Base-by-base conservation (phyloP, 163 green algal species). In the Prototheca wickerhamii region DNA sequence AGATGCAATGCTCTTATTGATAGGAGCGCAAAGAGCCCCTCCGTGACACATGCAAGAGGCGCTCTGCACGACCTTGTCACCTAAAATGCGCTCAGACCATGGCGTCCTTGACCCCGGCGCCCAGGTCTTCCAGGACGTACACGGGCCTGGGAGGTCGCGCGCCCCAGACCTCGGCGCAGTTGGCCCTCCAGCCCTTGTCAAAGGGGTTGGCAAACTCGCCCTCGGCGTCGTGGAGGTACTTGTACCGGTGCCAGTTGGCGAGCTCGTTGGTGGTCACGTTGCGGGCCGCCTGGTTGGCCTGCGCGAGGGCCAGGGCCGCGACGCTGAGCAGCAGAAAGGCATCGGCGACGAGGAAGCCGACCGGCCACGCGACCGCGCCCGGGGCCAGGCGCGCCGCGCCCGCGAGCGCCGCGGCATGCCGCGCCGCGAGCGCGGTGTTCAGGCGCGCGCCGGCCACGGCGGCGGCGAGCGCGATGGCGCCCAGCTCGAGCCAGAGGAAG, bases 231-330 rank as follows among this genome's bases (percentile, higher is more conserved):
- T 86, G 83, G 28, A 97, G 75, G 74, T 97, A 97, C 46, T 78
- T 82, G 80, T 97, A 97, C 20, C 87, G 75, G 71, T 95, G 86
- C 84, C 86, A 94, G 75, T 98, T 98, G n/a, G 88, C 84, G 33
- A 96, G 76, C 76, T 98, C 92, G 67, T 98, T 98, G 31, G 92
- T 98, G 4, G 92, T 98, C 29, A 98, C 76, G 73, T 98, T 98
- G 40, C 80, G 78, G 4, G 73, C 71, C 8, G 96, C 81, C 57
- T 80, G 68, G 23, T 58, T 79, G 8, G 80, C 76, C 74, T 95
- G 88, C 3, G 87, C 87, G 17, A 87, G 61, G 8, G 83, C 78
- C 28, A 96, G 75, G 21, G 84, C 87, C 12, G 70, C 77, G 33
- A 95, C 86, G 26, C 75, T 85, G 55, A 89, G 70, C 28, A 85